Conservation (phyloP, 176 grass and related monocot genomes). For the Oryza rufipogon region DNA sequence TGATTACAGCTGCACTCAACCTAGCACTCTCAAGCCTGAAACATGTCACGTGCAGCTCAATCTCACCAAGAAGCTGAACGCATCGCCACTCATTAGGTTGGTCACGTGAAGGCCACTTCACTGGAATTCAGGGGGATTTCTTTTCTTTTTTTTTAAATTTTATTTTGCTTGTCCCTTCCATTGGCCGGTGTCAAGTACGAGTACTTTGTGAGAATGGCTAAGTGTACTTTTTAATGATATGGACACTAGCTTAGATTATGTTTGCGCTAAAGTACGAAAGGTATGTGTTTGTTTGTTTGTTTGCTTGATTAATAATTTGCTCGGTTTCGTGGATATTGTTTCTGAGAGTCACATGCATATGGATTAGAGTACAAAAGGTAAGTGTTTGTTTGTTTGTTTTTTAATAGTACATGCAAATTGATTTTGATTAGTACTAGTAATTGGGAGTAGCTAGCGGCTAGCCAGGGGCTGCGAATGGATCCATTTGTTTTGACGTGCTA, state of each 20-base stretch:
- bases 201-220: too few species aligned
- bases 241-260: background rate
- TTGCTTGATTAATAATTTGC: too few species aligned
- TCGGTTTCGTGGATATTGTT: too few species aligned
- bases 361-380: too few species aligned
- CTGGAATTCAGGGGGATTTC: background rate
- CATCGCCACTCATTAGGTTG: background rate
- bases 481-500: too few species aligned
- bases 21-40: background rate
- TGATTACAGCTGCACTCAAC: background rate
- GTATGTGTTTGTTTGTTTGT: too few species aligned
- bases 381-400: too few species aligned
- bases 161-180: background rate
- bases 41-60: conserved; percentile 12
- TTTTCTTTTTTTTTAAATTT: background rate
- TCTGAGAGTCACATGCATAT: too few species aligned
- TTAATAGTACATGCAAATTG: too few species aligned
- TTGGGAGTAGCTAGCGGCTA: too few species aligned
- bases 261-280: background rate
- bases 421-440: too few species aligned
- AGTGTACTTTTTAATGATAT: background rate
- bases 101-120: conserved; percentile 38
- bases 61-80: background rate
- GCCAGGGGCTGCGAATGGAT: too few species aligned
- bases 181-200: background rate